Base-by-base conservation (phyloP, 1,284 basidiomycete species). In the Apiotrichum veenhuisii region DNA sequence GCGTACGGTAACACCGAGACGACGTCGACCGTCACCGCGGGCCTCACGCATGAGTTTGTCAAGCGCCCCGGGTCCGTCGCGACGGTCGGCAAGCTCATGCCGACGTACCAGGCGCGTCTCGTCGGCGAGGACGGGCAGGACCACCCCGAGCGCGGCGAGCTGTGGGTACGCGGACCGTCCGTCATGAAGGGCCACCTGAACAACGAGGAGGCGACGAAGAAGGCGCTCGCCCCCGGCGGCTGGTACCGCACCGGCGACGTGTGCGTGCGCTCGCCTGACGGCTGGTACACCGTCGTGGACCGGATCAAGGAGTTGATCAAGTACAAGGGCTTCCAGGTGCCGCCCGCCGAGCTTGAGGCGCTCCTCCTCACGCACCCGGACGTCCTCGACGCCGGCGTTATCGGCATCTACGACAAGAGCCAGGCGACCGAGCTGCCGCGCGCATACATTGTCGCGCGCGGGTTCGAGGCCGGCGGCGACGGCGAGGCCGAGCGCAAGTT, bases 231-330 rank as follows among this genome's bases (percentile, higher is more conserved):
- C 1, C 52, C 52, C 8, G 73, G 70, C 5, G 82, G 83, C 3
- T 93, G 87, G 87, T 87, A 89, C 80, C 89, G 87, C 79, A 92
- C 88, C 0, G 89, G 89, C 1, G 89, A 92, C 71, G 82, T 91
- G 43, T 85, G 81, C 0, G 73, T 81, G 10, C 73, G 82, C 9
- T 85, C 88, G 60, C 63, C 72, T 2, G 83, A 89, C 2, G 89
- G 88, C 7, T 78, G 72, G 58, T 77, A 25, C 25, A 23, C 46
- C 83, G 73, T 78, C 43, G 72, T 77, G 23, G 77, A 78, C 60
- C 62, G 77, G 43, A 80, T 84, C 62, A 91, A 91, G 66, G 89
- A 91, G 68, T 75, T 91, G 37, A 88, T 92, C 77, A 91, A 91
- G 73, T 91, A 90, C 62, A 78, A 78, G 61, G 76, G 76, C 22